These are phyloP conservation scores for Heteromeles arbutifolia DNA, from an alignment of 306 rosid species.

Conservation along the genomic window DNA sequence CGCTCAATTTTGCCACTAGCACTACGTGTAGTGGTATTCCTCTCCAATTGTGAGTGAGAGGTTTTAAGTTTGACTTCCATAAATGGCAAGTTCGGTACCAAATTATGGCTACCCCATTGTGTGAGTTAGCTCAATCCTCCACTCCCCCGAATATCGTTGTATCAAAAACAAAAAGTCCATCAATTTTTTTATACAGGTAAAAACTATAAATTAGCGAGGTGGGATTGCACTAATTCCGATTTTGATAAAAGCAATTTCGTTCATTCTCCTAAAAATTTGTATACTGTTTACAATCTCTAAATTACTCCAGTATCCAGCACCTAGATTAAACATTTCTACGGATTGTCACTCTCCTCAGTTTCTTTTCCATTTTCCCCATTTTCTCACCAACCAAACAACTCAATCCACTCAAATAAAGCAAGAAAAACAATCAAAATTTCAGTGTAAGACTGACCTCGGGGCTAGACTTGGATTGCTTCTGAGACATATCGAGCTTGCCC, in stretches of 20 bases:
- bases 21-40: no score
- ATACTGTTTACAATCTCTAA: not conserved
- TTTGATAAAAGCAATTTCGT: not conserved
- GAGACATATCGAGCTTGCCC: slow-evolving; percentile 65
- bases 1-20: not conserved
- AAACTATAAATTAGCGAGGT: not conserved
- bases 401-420: not conserved
- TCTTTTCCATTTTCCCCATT: not conserved
- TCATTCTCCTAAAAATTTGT: not conserved
- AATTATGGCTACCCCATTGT: not conserved
- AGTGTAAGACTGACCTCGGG: slow-evolving; percentile 52
- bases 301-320: not conserved
- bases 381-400: not conserved
- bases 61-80: no score
- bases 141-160: not conserved
- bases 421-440: not conserved
- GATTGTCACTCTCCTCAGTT: not conserved
- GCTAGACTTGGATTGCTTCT: slow-evolving; percentile 62
- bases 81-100: not conserved
- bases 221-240: not conserved
- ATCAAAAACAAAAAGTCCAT: not conserved
- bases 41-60: not conserved
- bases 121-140: not conserved
- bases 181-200: not conserved
- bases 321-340: not conserved